These are phyloP conservation scores for Triticum timopheevii DNA, from an alignment of 176 grass and related monocot genomes.

Conservation along the genomic window DNA sequence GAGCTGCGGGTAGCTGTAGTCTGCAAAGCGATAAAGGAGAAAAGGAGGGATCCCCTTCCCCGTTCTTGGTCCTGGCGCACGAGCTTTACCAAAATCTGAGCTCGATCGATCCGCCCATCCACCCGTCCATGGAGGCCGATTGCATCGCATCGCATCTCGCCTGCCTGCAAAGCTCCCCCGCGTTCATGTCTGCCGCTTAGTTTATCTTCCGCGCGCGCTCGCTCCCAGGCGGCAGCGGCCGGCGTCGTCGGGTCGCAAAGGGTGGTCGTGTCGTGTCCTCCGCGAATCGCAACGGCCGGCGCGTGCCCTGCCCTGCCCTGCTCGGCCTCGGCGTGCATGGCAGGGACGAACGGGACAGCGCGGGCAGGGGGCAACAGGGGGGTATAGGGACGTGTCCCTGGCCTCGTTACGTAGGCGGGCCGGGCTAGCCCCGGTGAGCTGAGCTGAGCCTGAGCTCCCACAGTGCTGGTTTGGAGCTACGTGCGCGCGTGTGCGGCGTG, in stretches of 20 bases:
- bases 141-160: slow-evolving; percentile 38
- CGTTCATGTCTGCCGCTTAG: background rate
- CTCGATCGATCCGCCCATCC: slow-evolving; percentile 34
- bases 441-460: too few species aligned
- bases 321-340: slow-evolving; percentile 20
- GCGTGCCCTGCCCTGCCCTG: background rate
- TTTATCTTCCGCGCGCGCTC: slow-evolving; percentile 1
- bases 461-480: slow-evolving; percentile 15
- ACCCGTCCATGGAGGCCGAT: background rate
- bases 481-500: background rate
- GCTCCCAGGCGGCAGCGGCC: background rate
- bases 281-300: background rate
- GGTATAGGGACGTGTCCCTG: slow-evolving; percentile 29
- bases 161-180: slow-evolving; percentile 49
- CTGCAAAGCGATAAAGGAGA: slow-evolving; percentile 40
- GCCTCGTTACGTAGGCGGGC: background rate
- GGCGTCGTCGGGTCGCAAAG: slow-evolving; percentile 40
- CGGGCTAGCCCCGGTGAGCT: too few species aligned
- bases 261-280: background rate
- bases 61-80: slow-evolving; percentile 44
- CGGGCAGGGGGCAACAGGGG: slow-evolving; percentile 8
- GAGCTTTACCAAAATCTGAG: slow-evolving; percentile 63
- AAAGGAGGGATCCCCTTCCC: slow-evolving; percentile 18
- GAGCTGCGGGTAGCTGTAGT: background rate
- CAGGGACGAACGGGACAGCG: slow-evolving; percentile 8